These are phyloP conservation scores for Toxoplasma gondii DNA, from an alignment of 169 alveolate genomes.

Conservation along the genomic window DNA sequence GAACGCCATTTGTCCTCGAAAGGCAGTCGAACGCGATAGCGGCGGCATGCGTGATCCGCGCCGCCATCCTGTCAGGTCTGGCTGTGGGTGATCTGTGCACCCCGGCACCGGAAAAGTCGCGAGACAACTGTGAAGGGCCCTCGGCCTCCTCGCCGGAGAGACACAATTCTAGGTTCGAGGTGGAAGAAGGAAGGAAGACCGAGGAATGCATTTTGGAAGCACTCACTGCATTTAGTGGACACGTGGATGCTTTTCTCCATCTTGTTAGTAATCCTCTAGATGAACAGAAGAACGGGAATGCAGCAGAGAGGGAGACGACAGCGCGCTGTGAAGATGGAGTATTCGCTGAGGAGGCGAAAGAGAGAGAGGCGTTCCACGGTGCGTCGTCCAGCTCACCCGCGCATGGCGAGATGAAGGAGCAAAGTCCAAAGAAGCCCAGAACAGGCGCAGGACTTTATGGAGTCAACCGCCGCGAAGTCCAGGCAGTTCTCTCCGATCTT, in stretches of 20 bases:
- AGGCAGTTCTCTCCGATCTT: background rate
- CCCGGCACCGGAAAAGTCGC: background rate
- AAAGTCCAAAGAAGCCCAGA: background rate
- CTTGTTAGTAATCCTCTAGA: background rate
- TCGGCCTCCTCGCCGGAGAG: background rate
- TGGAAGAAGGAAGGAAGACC: background rate
- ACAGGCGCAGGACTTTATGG: background rate
- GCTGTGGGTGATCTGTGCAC: background rate
- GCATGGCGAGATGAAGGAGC: background rate
- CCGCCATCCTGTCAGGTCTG: background rate
- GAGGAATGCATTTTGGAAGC: background rate
- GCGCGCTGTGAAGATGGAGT: background rate
- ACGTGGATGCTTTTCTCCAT: background rate
- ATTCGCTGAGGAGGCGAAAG: background rate
- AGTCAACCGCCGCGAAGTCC: background rate
- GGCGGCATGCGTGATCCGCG: constrained; percentile 23
- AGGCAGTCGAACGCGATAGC: constrained; percentile 4
- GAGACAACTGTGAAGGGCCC: background rate
- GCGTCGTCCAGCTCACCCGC: background rate
- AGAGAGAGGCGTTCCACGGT: background rate
- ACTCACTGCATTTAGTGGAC: background rate
- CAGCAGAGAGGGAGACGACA: background rate
- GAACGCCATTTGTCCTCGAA: constrained; percentile 23
- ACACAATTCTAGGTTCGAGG: background rate
- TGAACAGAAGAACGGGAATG: background rate